Evolutionary conservation across 805 yeast genomes (phyloP).

Genomic region (Ogataea chonburiensis): DNA sequence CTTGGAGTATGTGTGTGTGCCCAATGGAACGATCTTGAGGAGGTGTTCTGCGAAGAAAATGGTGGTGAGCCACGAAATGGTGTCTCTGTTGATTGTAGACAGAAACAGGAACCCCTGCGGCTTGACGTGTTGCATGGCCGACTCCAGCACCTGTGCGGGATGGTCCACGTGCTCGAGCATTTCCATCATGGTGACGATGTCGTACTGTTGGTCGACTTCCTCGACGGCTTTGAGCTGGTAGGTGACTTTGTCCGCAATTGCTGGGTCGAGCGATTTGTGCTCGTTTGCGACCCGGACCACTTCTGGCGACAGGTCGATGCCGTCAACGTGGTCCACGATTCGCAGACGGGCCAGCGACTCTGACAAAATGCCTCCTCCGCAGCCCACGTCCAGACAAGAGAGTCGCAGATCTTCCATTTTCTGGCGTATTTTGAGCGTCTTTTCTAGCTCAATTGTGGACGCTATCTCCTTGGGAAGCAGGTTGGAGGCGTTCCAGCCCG

Average conservation of each 20-base stretch:
- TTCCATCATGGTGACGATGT: constrained; percentile 88
- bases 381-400: constrained; percentile 82
- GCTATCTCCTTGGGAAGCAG: constrained; percentile 61
- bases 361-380: constrained; percentile 95
- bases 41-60: constrained; percentile 86
- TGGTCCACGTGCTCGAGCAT: constrained; percentile 91
- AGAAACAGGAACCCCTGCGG: constrained; percentile 84
- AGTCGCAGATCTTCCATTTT: constrained; percentile 39
- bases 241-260: constrained; percentile 43
- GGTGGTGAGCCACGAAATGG: constrained; percentile 87
- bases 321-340: constrained; percentile 62
- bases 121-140: constrained; percentile 64
- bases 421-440: constrained; percentile 44
- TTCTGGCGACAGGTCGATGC: constrained; percentile 82
- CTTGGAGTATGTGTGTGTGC: constrained; percentile 86
- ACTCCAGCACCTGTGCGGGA: constrained; percentile 71
- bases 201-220: constrained; percentile 54
- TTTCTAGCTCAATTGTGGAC: constrained; percentile 47
- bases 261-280: constrained; percentile 70
- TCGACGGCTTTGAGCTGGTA: constrained; percentile 68
- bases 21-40: constrained; percentile 79
- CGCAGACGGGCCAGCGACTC: constrained; percentile 83
- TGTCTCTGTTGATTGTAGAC: constrained; percentile 90
- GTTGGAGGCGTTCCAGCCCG: constrained; percentile 66
- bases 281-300: constrained; percentile 75